Evolutionary conservation across 1,139 yeast species (phyloP), one percentile per base, ranked within the genome.

Genomic region (Zygoascus sp.): DNA sequence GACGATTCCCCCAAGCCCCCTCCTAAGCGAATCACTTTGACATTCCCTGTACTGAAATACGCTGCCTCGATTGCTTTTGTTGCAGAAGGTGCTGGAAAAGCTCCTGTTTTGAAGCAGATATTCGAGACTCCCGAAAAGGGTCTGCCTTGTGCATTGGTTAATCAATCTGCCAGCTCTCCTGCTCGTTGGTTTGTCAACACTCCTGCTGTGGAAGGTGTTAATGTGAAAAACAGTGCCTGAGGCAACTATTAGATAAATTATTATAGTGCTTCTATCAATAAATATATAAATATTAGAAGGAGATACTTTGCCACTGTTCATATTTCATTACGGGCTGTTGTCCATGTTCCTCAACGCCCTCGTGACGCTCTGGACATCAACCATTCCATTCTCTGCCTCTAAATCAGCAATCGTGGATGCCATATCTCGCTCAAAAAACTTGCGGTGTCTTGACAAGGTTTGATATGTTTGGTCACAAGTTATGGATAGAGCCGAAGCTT

Each of bases 41-140:
- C 89, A 6, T 77, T 80, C 66, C 84, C 84, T 3, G 79, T 79
- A 3, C 73, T 83, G 58, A 73, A 70, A 51, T 68, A 65, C 25
- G 82, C 84, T 16, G 62, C 68, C 16, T 64, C 76, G 41, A 77
- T 89, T 57, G 83, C 88, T 1, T 89, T 88, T 68, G 92, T 88
- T 42, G 96, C 96, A 15, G 92, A 87, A 64, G 96, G 97, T 49
- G 82, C 82, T 15, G 84, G 86, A 32, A 89, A 89, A 67, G 86
- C 88, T n/a, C 74, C 79, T 0, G 74, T 84, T 39, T 71, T 90
- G 65, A 77, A 77, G 59, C 75, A 83, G 53, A 81, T 89, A 45
- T 87, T 90, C 65, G 75, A 67, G 42, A 46, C 63, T 27, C 73
- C 74, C 49, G 77, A 82, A 54, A 60, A 71, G 16, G 58, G 68